A percentile compares a stretch with the other conserved stretches of the same genome.
These are phyloP conservation scores for Rhodotorula paludigena DNA, from an alignment of 768 basidiomycete genomes.

Conservation along the genomic window DNA sequence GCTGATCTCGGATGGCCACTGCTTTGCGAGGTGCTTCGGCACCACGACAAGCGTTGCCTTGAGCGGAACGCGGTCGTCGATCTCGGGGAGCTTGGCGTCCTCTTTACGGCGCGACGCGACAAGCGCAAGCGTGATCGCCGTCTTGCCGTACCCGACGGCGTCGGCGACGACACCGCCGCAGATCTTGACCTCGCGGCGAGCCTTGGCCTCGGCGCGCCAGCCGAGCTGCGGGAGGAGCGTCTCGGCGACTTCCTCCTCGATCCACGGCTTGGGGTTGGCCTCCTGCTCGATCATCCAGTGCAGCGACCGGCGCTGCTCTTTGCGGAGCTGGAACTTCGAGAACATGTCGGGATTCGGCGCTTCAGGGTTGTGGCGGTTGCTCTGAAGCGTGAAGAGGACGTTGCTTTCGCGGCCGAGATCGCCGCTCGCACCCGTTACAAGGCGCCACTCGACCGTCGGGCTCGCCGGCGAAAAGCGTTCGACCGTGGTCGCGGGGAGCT, in stretches of 20 bases:
- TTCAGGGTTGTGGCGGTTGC: slow-evolving; percentile 60
- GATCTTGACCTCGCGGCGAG: slow-evolving; percentile 66
- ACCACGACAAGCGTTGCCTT: slow-evolving; percentile 79
- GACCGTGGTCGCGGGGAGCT: slow-evolving; percentile 58
- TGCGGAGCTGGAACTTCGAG: slow-evolving; percentile 55
- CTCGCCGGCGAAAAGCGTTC: slow-evolving; percentile 37
- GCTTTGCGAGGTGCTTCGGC: slow-evolving; percentile 80
- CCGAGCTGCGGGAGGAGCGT: slow-evolving; percentile 77
- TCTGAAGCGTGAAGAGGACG: slow-evolving; percentile 61
- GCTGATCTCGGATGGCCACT: slow-evolving; percentile 79
- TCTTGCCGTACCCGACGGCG: slow-evolving; percentile 95
- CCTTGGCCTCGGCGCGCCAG: slow-evolving; percentile 92
- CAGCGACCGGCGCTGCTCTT: slow-evolving; percentile 81
- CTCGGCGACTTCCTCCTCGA: slow-evolving; percentile 92
- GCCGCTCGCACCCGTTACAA: slow-evolving; percentile 64
- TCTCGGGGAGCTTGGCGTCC: slow-evolving; percentile 41
- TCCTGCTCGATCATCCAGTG: slow-evolving; percentile 90
- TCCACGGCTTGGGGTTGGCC: slow-evolving; percentile 61
- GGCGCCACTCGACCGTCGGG: slow-evolving; percentile 64
- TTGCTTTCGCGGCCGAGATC: slow-evolving; percentile 44
- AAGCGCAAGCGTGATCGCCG: slow-evolving; percentile 84
- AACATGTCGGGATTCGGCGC: slow-evolving; percentile 62
- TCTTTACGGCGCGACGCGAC: slow-evolving; percentile 59
- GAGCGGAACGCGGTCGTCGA: slow-evolving; percentile 65
- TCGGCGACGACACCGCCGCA: slow-evolving; percentile 90